Percentiles rank a stretch among this genome's conserved stretches.
Evolutionary conservation across 768 basidiomycete species (phyloP).

Genomic region (Amanita molliuscula): DNA sequence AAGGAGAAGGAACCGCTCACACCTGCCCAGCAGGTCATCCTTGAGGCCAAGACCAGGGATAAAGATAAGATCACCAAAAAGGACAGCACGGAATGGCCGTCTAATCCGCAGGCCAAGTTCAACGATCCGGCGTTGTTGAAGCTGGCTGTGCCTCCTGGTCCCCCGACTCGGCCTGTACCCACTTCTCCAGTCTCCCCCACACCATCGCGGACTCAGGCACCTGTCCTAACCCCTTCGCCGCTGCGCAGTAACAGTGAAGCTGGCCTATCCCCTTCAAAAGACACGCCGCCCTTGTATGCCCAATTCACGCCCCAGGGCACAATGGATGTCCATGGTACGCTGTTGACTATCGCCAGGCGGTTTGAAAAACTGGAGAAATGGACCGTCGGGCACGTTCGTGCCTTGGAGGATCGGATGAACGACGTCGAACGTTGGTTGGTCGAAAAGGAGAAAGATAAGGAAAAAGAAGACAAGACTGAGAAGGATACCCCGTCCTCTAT

Average conservation of each 20-base stretch:
- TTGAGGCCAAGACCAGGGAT: constrained; percentile 59
- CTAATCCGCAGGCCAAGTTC: constrained; percentile 39
- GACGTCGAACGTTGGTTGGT: constrained; percentile 89
- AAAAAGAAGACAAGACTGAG: constrained; percentile 32
- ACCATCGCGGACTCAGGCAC: constrained; percentile 36
- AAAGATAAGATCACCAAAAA: constrained; percentile 40
- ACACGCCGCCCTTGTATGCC: constrained; percentile 64
- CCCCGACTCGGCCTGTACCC: constrained; percentile 28
- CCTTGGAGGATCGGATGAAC: constrained; percentile 84
- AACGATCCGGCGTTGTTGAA: constrained; percentile 49
- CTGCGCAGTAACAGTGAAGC: constrained; percentile 35
- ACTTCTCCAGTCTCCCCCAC: constrained; percentile 57
- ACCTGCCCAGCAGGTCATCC: constrained; percentile 75
- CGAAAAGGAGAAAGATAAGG: constrained; percentile 73
- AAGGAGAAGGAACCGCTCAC: constrained; percentile 69
- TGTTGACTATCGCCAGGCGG: constrained; percentile 65
- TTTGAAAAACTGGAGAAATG: constrained; percentile 88
- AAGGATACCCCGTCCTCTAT: constrained; percentile 8
- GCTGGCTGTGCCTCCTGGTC: constrained; percentile 41
- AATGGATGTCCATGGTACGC: constrained; percentile 64
- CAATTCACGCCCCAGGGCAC: constrained; percentile 65
- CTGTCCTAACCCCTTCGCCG: constrained; percentile 56
- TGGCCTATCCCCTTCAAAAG: constrained; percentile 39
- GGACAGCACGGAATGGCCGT: constrained; percentile 49
- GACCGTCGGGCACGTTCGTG: constrained; percentile 83